Evolutionary conservation across 208 protist species (phyloP).

Genomic region (Willaertia magna): DNA sequence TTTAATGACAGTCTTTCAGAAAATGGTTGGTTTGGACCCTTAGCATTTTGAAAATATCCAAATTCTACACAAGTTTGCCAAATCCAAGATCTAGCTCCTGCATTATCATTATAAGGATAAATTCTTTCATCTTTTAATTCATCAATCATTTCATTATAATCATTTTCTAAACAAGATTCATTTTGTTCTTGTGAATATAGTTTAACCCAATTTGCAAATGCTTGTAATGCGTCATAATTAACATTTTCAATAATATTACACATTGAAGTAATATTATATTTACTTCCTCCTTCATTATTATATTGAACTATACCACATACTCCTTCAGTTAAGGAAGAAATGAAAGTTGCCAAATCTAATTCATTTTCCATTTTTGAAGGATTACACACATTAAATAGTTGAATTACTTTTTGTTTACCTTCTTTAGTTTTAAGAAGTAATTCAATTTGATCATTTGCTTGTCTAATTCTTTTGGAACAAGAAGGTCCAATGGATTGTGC

Average conservation of each 20-base stretch:
- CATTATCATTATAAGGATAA: neutral
- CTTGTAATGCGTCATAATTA: neutral
- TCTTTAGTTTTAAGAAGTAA: neutral
- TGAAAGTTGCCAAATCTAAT: too few relatives aligned
- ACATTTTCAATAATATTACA: neutral
- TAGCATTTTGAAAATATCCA: neutral
- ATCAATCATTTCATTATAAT: neutral
- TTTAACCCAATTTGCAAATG: neutral
- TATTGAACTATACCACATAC: too few relatives aligned
- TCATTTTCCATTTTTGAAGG: neutral
- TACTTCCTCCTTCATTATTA: neutral
- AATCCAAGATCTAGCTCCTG: neutral
- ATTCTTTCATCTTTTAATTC: neutral
- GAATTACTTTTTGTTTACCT: neutral
- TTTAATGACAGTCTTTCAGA: too few relatives aligned
- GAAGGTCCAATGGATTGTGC: neutral
- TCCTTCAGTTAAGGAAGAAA: too few relatives aligned
- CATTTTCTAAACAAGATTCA: too few relatives aligned
- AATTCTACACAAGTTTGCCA: neutral
- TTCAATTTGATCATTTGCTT: neutral
- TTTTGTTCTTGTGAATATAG: too few relatives aligned
- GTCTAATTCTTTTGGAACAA: neutral
- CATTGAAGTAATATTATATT: neutral
- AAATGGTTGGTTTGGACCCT: too few relatives aligned
- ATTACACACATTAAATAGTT: neutral